Percentiles rank a stretch among this genome's conserved stretches.
Evolutionary conservation across 495 filamentous ascomycete genomes (phyloP).

Genomic region (Arthonia radiata): DNA sequence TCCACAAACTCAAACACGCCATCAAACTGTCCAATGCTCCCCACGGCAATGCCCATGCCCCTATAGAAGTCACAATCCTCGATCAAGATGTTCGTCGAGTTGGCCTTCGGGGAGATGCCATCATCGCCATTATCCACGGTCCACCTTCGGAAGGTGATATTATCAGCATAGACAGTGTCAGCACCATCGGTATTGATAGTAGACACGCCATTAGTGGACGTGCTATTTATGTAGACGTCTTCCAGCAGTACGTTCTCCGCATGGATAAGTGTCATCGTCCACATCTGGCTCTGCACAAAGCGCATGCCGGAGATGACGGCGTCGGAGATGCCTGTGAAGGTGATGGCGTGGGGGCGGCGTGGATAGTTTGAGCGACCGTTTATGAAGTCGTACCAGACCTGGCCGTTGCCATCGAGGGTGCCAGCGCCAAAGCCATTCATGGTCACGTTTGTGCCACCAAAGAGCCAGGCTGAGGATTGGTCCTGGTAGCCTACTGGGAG

Average conservation of each 20-base stretch:
- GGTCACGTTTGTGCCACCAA: constrained; percentile 19
- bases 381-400: constrained; percentile 19
- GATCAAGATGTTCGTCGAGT: constrained; percentile 7
- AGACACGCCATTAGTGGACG: constrained; percentile 1
- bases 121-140: constrained; percentile 9
- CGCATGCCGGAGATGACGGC: constrained; percentile 11
- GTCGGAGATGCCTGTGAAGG: constrained; percentile 15
- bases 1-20: constrained; percentile 17
- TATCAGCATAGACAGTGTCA: constrained; percentile 3
- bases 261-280: constrained; percentile 17
- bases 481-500: too few relatives aligned
- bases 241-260: constrained; percentile 15
- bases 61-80: constrained; percentile 5
- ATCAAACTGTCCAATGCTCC: constrained; percentile 22
- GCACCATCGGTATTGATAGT: constrained; percentile 5
- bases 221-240: constrained; percentile 21
- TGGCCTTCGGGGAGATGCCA: constrained; percentile 9
- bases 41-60: constrained; percentile 16
- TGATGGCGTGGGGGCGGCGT: constrained; percentile 20
- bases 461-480: constrained; percentile 21
- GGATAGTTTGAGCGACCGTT: constrained; percentile 17
- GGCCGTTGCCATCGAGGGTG: constrained; percentile 23
- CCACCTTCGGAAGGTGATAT: constrained; percentile 7
- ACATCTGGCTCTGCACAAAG: constrained; percentile 22
- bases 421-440: constrained; percentile 17